phyloP scores from a whole-genome alignment of 805 yeast genomes.

The Yamadazyma scolyti region DNA sequence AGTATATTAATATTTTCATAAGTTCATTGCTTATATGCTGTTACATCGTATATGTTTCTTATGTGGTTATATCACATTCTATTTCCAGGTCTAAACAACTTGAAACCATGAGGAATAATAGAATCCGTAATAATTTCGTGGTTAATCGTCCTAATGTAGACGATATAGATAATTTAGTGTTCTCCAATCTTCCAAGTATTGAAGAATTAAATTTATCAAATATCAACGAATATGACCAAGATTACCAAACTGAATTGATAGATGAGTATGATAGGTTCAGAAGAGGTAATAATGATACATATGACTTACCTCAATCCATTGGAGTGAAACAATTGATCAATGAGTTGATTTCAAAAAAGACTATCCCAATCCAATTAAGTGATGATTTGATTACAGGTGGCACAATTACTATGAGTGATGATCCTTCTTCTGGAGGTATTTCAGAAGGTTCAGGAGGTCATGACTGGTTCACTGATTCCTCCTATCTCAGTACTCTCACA shows the following conservation, averaged over 20 bases:
- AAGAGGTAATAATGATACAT: slow-evolving; percentile 7
- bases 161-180: slow-evolving; percentile 7
- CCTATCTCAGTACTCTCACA: too few species aligned
- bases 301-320: slow-evolving; percentile 8
- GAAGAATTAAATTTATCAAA: slow-evolving; percentile 16
- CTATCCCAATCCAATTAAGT: slow-evolving; percentile 3
- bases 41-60: slow-evolving; percentile 57
- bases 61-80: slow-evolving; percentile 34
- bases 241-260: slow-evolving; percentile 10
- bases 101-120: slow-evolving; percentile 19
- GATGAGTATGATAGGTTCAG: slow-evolving; percentile 11
- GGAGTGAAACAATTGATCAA: slow-evolving; percentile 29
- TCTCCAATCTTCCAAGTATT: slow-evolving; percentile 23
- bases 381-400: slow-evolving; percentile 7
- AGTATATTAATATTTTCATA: slow-evolving; percentile 50
- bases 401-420: slow-evolving; percentile 1
- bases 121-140: slow-evolving; percentile 6
- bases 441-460: too few species aligned
- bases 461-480: too few species aligned
- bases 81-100: slow-evolving; percentile 13
- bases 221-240: slow-evolving; percentile 10
- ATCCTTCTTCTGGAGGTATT: too few species aligned
- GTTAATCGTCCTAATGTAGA: slow-evolving; percentile 9
- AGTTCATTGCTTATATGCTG: slow-evolving; percentile 54
- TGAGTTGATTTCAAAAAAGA: slow-evolving; percentile 18